Evolutionary conservation across 805 yeast species (phyloP).

Genomic region (Metschnikowia kunwiensis): DNA sequence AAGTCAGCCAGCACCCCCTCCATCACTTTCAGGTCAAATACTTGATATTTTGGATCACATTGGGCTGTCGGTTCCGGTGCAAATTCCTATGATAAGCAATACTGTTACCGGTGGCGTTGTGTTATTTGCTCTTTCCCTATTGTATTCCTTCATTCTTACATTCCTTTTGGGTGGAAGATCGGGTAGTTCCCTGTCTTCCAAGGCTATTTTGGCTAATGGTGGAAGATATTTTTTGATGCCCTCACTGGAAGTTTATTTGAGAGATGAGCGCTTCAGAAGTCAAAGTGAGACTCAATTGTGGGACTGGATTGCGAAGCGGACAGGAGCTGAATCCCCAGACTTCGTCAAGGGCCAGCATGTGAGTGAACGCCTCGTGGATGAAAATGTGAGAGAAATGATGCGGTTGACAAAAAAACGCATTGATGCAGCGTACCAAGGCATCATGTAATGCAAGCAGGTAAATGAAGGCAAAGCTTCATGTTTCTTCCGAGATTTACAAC

Average conservation of each 20-base stretch:
- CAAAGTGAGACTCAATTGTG: slow-evolving; percentile 15
- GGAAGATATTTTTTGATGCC: slow-evolving; percentile 9
- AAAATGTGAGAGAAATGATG: slow-evolving; percentile 17
- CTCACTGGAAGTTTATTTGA: slow-evolving; percentile 13
- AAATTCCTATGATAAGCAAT: slow-evolving; percentile 12
- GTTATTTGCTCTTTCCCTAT: slow-evolving; percentile 5
- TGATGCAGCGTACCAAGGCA: slow-evolving; percentile 16
- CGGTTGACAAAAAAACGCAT: slow-evolving; percentile 15
- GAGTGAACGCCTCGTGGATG: slow-evolving; percentile 4
- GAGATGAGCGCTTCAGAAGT: slow-evolving; percentile 3
- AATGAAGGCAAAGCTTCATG: no score
- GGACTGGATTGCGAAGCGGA: slow-evolving; percentile 18
- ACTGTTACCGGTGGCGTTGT: slow-evolving; percentile 12
- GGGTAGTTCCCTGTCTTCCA: background rate
- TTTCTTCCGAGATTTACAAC: no score
- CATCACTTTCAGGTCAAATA: slow-evolving; percentile 6
- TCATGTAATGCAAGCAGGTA: no score
- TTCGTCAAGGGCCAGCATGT: background rate
- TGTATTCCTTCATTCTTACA: slow-evolving; percentile 11
- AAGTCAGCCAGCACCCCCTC: slow-evolving; percentile 1
- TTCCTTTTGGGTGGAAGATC: slow-evolving; percentile 2
- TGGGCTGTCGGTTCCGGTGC: slow-evolving; percentile 14
- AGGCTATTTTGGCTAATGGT: background rate
- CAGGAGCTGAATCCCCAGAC: slow-evolving; percentile 2
- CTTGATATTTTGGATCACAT: slow-evolving; percentile 11